phyloP scores from a whole-genome alignment of 345 rosid species.

The Sonneratia alba region DNA sequence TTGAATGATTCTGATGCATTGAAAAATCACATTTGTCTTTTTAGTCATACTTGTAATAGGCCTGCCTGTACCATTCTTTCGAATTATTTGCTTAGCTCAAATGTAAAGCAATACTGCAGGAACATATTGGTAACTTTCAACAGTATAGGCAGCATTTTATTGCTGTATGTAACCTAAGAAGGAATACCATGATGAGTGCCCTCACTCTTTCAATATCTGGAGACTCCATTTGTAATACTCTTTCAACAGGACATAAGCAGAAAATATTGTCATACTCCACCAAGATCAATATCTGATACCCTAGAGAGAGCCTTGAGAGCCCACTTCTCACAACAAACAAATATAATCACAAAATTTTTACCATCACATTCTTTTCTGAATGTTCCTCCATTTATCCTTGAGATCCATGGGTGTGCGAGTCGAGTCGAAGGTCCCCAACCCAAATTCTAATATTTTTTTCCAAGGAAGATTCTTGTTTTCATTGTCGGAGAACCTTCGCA shows the following conservation, averaged over 20 bases:
- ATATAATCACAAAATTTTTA: background rate
- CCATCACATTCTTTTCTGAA: conserved; percentile 3
- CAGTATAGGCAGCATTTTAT: too few species aligned
- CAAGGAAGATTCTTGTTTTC: conserved; percentile 63
- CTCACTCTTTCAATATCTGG: background rate
- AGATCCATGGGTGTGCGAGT: conserved; percentile 63
- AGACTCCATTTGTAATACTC: background rate
- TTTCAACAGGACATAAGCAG: background rate
- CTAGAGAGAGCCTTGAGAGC: background rate
- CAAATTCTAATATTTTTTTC: conserved; percentile 68
- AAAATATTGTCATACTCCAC: background rate
- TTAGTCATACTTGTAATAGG: too few species aligned
- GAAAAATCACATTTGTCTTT: too few species aligned
- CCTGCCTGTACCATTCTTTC: background rate
- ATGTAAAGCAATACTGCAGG: background rate
- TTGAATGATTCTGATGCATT: too few species aligned
- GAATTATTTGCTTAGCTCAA: background rate
- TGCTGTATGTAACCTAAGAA: background rate
- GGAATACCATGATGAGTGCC: background rate
- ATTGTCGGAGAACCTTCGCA: conserved; percentile 28
- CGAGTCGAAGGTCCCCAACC: conserved; percentile 40
- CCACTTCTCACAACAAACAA: background rate
- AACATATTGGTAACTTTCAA: too few species aligned
- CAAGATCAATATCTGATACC: background rate
- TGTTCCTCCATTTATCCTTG: conserved; percentile 71